Base-by-base conservation (phyloP, 2,329 filamentous ascomycete species). In the Pseudohalonectria lignicola region DNA sequence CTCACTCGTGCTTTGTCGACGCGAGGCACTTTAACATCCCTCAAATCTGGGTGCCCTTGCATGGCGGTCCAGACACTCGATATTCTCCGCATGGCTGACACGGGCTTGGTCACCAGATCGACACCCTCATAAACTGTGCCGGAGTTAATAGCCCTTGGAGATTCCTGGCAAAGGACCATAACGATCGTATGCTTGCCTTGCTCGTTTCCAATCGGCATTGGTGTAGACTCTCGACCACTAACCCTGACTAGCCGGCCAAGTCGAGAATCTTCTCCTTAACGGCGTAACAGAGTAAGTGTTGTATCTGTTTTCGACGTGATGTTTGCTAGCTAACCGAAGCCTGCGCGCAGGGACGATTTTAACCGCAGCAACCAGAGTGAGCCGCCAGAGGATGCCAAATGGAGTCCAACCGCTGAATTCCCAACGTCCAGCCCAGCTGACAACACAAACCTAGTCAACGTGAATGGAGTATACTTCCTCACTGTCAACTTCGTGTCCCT, bases 391-490 rank as follows among this genome's bases (percentile, higher is more conserved):
- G n/a, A n/a, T n/a, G n/a, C n/a, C n/a, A n/a, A n/a, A n/a, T n/a
- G n/a, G n/a, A n/a, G n/a, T n/a, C n/a, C n/a, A n/a, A n/a, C n/a
- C n/a, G n/a, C n/a, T n/a, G n/a, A n/a, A n/a, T n/a, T n/a, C n/a
- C n/a, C n/a, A n/a, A n/a, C n/a, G n/a, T n/a, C n/a, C n/a, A n/a
- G n/a, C n/a, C n/a, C 16, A 4, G 12, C 16, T 36, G 16, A 36
- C 21, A 38, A 19, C 11, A 34, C 26, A 40, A 28, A n/a, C 9
- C 15, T 39, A 53, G 48, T 52, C 37, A 49, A 52, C 35, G 47
- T 52, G n/a, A 51, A 40, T 29, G 51, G 51, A 15, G 49, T 53
- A 21, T 53, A 53, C 36, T 53, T 52, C 31, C 31, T 51, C 17
- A 49, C 49, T 1, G 47, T 45, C n/a, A 45, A 43, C 36, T 47